Percentiles rank a stretch among this genome's conserved stretches.
phyloP scores from a whole-genome alignment of 345 rosid genomes.

The Acer saccharum region DNA sequence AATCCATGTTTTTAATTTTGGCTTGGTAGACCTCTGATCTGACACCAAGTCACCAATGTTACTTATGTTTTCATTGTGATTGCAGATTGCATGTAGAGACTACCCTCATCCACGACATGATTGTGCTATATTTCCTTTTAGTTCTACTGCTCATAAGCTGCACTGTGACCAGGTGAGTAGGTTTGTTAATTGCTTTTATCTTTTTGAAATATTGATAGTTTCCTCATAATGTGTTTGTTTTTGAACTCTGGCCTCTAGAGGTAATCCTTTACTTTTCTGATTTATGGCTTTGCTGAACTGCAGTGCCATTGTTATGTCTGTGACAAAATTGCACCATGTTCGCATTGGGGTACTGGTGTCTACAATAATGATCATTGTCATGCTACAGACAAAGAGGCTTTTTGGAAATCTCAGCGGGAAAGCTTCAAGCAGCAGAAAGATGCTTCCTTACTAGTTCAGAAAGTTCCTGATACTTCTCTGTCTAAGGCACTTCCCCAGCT shows the following conservation, averaged over 20 bases:
- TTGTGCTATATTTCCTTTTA: conserved; percentile 66
- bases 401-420: conserved; percentile 65
- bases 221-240: neutral
- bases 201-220: neutral
- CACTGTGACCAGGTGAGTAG: conserved; percentile 66
- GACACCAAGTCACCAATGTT: neutral
- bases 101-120: conserved; percentile 84
- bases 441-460: conserved; percentile 27
- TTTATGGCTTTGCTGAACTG: conserved; percentile 23
- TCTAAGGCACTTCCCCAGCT: conserved; percentile 23
- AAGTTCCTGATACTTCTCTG: conserved; percentile 19
- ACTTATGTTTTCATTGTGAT: conserved; percentile 9
- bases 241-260: neutral
- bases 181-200: neutral
- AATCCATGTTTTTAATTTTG: neutral
- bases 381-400: conserved; percentile 69
- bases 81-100: conserved; percentile 93
- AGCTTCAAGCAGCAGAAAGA: conserved; percentile 35
- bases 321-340: conserved; percentile 79
- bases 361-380: conserved; percentile 65
- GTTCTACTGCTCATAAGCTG: conserved; percentile 52
- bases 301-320: conserved; percentile 96
- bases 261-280: neutral
- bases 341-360: conserved; percentile 54
- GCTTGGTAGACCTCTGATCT: neutral